Base-by-base conservation (phyloP, 2,329 filamentous ascomycete genomes). In the Epicoccum nigrum region DNA sequence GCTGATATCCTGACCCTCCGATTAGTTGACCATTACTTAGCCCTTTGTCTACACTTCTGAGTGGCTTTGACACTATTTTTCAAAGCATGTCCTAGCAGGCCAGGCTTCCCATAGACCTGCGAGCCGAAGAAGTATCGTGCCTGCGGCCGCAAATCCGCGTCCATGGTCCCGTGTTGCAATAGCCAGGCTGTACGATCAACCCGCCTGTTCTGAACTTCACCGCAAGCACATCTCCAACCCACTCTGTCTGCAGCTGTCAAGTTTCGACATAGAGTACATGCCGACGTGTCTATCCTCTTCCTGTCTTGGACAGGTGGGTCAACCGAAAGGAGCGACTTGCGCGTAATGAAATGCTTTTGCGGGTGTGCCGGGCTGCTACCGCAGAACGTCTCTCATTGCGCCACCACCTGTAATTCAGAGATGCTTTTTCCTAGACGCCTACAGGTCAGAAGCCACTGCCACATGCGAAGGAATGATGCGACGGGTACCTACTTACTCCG, bases 241-340 rank as follows among this genome's bases (percentile, higher is more conserved):
- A 33, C 33, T 13, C 19, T 28, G 25, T 2, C 16, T 38, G 20
- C 25, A 27, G 11, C 7, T 30, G 28, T 30, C 19, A 31, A 33
- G 28, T 46, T 25, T 17, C n/a, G n/a, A n/a, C n/a, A n/a, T n/a
- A 28, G 28, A 20, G 19, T 42, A 43, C 32, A 46, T 37, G 49
- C 25, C 32, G 49, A 51, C 32, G 37, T 51, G 37, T 46, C 31
- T 27, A 37, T 12, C 8, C 16, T 15, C 32, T 46, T 42, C 25
- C 28, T 46, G 42, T 46, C 45, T 8, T 33, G 13, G 21, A 27
- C 28, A 32, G 15, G 31, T 25, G 23, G 15, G 27, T 15, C 40
- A 8, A 17, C 32, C 43, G 12, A 45, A 51, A 15, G 4, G 25
- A 34, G 43, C 28, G 35, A 40, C 17, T 23, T 35, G 41, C 47